Conservation (phyloP, 2,329 filamentous ascomycete genomes). For the Paramyrothecium sp. region DNA sequence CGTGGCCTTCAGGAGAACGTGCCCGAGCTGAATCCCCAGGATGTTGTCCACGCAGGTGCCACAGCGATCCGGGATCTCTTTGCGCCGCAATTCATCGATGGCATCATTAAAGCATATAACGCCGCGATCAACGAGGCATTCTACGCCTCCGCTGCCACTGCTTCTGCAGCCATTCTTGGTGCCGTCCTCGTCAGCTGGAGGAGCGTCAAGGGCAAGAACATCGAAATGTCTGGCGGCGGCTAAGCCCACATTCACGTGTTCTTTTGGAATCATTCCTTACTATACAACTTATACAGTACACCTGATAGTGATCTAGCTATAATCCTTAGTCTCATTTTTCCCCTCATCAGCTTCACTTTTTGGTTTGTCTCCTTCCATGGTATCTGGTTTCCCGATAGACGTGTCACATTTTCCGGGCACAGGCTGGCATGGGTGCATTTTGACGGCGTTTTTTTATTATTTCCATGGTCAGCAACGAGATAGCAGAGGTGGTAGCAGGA, state of each 20-base stretch:
- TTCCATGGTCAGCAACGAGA: not conserved
- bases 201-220: conserved; percentile 55
- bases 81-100: conserved; percentile 24
- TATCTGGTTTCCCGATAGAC: not conserved
- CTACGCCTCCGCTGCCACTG: conserved; percentile 41
- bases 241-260: conserved; percentile 7
- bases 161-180: conserved; percentile 40
- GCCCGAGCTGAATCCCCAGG: conserved; percentile 29
- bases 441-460: not conserved
- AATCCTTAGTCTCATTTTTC: not conserved
- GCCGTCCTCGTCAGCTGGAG: conserved; percentile 49
- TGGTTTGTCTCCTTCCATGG: not conserved
- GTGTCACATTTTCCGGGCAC: not conserved
- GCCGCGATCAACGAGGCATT: conserved; percentile 41
- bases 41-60: conserved; percentile 32
- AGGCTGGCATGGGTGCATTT: not conserved
- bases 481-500: no score
- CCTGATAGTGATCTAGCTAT: not conserved
- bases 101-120: conserved; percentile 41
- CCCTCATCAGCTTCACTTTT: not conserved
- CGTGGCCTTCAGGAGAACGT: conserved; percentile 31
- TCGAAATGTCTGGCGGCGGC: conserved; percentile 23
- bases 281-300: not conserved
- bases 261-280: no score
- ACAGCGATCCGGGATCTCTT: conserved; percentile 31